Evolutionary conservation across 768 basidiomycete species (phyloP).

Genomic region (Chiua virens): DNA sequence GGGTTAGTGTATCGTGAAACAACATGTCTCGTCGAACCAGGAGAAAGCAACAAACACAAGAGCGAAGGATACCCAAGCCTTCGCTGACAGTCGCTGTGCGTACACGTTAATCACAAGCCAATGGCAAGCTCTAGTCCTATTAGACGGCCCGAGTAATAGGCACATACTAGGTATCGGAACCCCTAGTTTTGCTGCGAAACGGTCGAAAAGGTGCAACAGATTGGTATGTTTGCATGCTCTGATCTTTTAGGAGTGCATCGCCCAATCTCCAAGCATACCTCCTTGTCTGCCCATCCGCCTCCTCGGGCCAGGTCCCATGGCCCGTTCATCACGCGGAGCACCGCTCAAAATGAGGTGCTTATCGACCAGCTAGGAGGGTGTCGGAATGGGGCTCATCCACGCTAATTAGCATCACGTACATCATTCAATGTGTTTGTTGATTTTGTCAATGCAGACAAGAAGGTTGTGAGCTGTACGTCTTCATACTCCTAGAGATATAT

Average conservation of each 20-base stretch:
- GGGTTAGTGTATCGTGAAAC: background rate
- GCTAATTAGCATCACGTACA: slow-evolving; percentile 46
- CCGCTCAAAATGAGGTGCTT: slow-evolving; percentile 68
- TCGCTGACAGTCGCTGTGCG: too few relatives aligned
- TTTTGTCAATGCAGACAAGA: slow-evolving; percentile 86
- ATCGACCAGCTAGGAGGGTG: slow-evolving; percentile 61
- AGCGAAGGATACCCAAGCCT: too few relatives aligned
- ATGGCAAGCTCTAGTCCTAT: background rate
- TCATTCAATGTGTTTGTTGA: slow-evolving; percentile 86
- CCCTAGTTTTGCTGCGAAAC: background rate
- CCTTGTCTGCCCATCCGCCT: slow-evolving; percentile 52
- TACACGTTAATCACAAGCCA: background rate
- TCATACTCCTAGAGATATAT: slow-evolving; percentile 74
- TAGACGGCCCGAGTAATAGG: background rate
- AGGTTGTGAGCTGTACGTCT: slow-evolving; percentile 91
- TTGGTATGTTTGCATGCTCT: background rate
- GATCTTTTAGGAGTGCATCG: slow-evolving; percentile 41
- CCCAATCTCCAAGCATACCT: slow-evolving; percentile 53
- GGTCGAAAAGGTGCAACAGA: background rate
- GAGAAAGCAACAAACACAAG: too few relatives aligned
- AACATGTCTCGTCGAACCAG: background rate
- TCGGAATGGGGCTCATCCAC: background rate
- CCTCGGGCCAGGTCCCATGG: slow-evolving; percentile 44
- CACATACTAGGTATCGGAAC: background rate
- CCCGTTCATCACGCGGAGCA: slow-evolving; percentile 50